Evolutionary conservation across 768 basidiomycete genomes (phyloP).

Genomic region (Hericium rajendrae): DNA sequence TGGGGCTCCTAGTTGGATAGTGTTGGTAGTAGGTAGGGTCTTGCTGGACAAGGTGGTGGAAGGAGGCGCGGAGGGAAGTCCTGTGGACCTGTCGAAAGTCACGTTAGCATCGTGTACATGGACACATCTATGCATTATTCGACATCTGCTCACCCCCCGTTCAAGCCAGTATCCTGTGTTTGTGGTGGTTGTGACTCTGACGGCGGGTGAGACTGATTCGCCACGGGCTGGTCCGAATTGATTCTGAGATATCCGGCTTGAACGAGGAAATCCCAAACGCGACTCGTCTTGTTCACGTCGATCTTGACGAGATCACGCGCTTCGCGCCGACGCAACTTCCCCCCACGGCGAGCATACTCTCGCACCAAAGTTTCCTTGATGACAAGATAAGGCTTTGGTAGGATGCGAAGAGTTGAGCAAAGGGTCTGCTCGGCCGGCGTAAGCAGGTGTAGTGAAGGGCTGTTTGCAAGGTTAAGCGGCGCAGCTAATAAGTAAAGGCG

Average conservation of each 20-base stretch:
- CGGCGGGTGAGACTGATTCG: constrained; percentile 33
- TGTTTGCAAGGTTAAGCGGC: constrained; percentile 85
- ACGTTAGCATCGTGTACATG: neutral
- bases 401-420: constrained; percentile 81
- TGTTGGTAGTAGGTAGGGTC: neutral
- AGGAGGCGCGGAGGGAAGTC: neutral
- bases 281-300: constrained; percentile 86
- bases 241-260: constrained; percentile 77
- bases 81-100: neutral
- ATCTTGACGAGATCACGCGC: constrained; percentile 87
- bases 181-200: neutral
- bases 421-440: constrained; percentile 80
- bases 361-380: constrained; percentile 93
- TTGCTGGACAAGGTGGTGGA: neutral
- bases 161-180: constrained; percentile 1
- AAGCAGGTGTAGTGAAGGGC: constrained; percentile 83
- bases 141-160: constrained; percentile 4
- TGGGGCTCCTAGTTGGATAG: neutral
- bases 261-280: constrained; percentile 89
- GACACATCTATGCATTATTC: neutral
- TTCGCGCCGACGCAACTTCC: constrained; percentile 80
- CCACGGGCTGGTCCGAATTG: constrained; percentile 20
- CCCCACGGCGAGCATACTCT: constrained; percentile 85
- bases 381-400: constrained; percentile 90
- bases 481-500: constrained; percentile 26